Percentiles rank a stretch among this genome's conserved stretches.
phyloP scores from a whole-genome alignment of 306 rosid species.

The Sphenostylis stenocarpa region DNA sequence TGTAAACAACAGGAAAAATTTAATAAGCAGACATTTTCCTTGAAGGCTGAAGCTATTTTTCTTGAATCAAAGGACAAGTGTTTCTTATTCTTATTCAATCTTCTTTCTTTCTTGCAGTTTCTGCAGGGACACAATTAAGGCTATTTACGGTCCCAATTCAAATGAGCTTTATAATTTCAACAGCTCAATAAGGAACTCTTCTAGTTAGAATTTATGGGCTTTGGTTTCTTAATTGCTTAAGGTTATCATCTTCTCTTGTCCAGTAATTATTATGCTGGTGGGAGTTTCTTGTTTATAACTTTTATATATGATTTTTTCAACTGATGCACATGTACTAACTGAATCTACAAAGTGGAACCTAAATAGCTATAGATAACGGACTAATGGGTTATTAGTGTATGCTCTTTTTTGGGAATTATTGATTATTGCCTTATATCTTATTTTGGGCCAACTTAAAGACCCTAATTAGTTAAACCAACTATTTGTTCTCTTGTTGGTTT shows the following conservation, averaged over 20 bases:
- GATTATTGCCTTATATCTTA: background rate
- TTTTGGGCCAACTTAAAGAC: background rate
- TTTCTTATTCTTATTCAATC: constrained; percentile 30
- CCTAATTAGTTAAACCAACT: background rate
- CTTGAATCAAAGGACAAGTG: background rate
- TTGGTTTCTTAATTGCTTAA: constrained; percentile 23
- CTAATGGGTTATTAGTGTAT: background rate
- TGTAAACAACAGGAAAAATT: background rate
- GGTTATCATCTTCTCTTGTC: constrained; percentile 28
- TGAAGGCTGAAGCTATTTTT: background rate
- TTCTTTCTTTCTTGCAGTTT: constrained; percentile 51
- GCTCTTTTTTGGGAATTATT: background rate
- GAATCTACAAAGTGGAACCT: background rate
- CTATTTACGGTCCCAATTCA: constrained; percentile 71
- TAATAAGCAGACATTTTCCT: background rate
- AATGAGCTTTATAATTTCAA: constrained; percentile 71
- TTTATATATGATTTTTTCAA: background rate
- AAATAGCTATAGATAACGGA: background rate
- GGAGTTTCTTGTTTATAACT: constrained; percentile 4
- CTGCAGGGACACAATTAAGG: constrained; percentile 79
- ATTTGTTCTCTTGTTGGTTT: background rate
- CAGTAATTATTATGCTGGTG: background rate
- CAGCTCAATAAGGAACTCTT: constrained; percentile 39
- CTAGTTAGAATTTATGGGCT: constrained; percentile 31
- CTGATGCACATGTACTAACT: background rate